These are phyloP conservation scores for Xylaria digitata DNA, from an alignment of 2,329 filamentous ascomycete species.

Conservation along the genomic window DNA sequence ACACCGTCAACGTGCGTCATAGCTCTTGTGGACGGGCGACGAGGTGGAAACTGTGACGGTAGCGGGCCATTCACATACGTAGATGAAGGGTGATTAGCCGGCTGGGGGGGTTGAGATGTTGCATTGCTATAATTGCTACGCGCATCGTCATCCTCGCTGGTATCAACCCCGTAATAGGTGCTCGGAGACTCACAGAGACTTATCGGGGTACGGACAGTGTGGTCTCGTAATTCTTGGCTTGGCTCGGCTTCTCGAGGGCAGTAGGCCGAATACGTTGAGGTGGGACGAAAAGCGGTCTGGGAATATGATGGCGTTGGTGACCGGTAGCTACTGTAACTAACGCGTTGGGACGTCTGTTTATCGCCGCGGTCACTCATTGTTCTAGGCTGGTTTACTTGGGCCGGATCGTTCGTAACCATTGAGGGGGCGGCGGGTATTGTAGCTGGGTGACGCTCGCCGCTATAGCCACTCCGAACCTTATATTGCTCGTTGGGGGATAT, in stretches of 20 bases:
- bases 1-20: conserved; percentile 11
- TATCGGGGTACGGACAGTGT: not conserved
- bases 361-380: not conserved
- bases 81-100: not conserved
- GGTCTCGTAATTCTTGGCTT: not conserved
- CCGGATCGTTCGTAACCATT: not conserved
- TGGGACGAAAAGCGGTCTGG: not conserved
- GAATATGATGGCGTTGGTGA: conserved; percentile 11
- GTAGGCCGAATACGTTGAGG: conserved; percentile 32
- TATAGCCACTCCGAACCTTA: not conserved
- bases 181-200: conserved; percentile 13
- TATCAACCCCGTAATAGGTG: not conserved
- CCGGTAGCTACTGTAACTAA: not conserved
- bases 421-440: not conserved
- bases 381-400: not conserved
- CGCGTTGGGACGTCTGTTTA: not conserved
- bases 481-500: not conserved
- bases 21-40: not conserved
- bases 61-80: not conserved
- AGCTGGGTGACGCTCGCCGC: not conserved
- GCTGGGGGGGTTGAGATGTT: conserved; percentile 1
- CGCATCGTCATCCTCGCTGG: not conserved
- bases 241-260: conserved; percentile 9
- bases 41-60: not conserved
- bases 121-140: conserved; percentile 15